Percentiles rank a stretch among this genome's conserved stretches.
These are phyloP conservation scores for Podila epigama DNA, from an alignment of 192 early-diverging fungal genomes.

Conservation along the genomic window DNA sequence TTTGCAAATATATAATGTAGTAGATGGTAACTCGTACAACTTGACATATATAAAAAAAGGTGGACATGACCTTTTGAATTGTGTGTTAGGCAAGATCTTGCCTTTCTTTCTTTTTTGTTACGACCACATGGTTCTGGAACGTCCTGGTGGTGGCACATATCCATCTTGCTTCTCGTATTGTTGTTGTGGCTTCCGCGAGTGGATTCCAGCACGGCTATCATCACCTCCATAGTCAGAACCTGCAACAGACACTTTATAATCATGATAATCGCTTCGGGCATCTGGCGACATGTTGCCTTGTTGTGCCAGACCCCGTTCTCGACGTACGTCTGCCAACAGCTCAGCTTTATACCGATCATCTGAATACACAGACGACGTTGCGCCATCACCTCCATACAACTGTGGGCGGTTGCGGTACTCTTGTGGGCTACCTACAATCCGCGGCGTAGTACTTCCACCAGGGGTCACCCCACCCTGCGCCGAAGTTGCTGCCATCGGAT, in stretches of 20 bases:
- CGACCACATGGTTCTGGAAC: slow-evolving; percentile 17
- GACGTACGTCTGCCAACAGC: slow-evolving; percentile 25
- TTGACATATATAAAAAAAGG: no score
- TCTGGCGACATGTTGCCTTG: neutral
- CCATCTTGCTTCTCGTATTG: neutral
- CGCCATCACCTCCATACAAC: slow-evolving; percentile 2
- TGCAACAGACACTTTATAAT: slow-evolving; percentile 29
- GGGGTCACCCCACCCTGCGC: no score
- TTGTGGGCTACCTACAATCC: slow-evolving; percentile 20
- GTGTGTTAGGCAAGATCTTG: no score
- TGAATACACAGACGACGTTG: slow-evolving; percentile 19
- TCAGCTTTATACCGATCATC: slow-evolving; percentile 33
- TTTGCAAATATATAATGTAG: no score
- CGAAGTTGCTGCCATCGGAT: no score
- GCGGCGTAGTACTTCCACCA: neutral
- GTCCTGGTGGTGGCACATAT: slow-evolving; percentile 21
- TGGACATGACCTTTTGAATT: no score
- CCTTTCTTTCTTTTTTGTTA: no score
- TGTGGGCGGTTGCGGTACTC: neutral
- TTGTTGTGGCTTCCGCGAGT: neutral
- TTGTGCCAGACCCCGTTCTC: neutral
- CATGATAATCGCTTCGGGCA: slow-evolving; percentile 11
- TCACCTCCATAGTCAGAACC: neutral
- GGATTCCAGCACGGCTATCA: neutral
- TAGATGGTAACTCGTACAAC: no score